Conservation (phyloP, 1,139 yeast species). For the Yamadazyma membranifaciens region DNA sequence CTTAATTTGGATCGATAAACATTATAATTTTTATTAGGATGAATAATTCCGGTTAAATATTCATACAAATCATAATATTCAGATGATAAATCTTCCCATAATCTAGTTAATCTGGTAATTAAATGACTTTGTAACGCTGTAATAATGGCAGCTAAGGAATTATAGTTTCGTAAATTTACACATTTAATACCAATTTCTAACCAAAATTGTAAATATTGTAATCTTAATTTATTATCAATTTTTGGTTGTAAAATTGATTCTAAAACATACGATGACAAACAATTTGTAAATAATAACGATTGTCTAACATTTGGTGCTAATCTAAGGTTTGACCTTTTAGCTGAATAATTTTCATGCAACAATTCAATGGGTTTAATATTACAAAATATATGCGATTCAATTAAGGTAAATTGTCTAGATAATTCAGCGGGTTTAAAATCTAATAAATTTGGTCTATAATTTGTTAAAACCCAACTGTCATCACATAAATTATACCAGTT, state of each 20-base stretch:
- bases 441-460: constrained; percentile 51
- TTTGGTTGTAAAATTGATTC: constrained; percentile 69
- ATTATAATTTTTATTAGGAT: constrained; percentile 80
- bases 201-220: constrained; percentile 73
- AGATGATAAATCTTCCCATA: constrained; percentile 67
- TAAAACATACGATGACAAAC: constrained; percentile 76
- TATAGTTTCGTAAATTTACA: constrained; percentile 75
- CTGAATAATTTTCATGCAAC: constrained; percentile 68
- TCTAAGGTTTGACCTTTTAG: constrained; percentile 59
- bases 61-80: constrained; percentile 67
- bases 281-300: constrained; percentile 73
- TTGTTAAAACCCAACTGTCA: constrained; percentile 47
- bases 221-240: constrained; percentile 48
- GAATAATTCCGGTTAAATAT: constrained; percentile 66
- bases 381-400: constrained; percentile 73
- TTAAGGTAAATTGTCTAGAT: constrained; percentile 80
- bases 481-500: constrained; percentile 42
- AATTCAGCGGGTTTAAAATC: constrained; percentile 78
- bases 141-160: constrained; percentile 84
- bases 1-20: constrained; percentile 71
- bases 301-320: constrained; percentile 73
- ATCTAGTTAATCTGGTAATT: constrained; percentile 60
- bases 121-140: constrained; percentile 82
- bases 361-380: constrained; percentile 70
- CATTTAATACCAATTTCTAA: constrained; percentile 82